Evolutionary conservation across 2,329 filamentous ascomycete species (phyloP), one percentile per base, ranked within the genome.

Genomic region (Nigrograna mackinnonii): DNA sequence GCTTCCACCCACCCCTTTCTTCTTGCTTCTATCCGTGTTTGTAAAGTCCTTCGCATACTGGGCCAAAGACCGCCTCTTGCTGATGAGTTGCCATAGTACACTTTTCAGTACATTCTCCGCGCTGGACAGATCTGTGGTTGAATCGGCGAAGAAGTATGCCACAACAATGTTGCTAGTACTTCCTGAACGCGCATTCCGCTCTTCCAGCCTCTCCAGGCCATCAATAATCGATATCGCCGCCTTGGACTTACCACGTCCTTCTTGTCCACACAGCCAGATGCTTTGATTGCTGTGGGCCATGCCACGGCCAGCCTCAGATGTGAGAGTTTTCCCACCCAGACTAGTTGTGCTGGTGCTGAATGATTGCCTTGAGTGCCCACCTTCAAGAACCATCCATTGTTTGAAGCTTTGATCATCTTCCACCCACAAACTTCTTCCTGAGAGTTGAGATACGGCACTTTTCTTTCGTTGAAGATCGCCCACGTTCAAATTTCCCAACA

Each of bases 231-330:
- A 9, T 11, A 34, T 11, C 9, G 31, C 16, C 7, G 31, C 31
- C 31, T 17, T 17, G 7, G 31, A 11, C 31, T 34, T 34, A 11
- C 31, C 31, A 11, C 31, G 31, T 11, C 31, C 31, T 17, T 34
- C 31, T 34, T 9, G 9, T 7, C 31, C 31, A 17, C 31, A 11
- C 7, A 34, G 11, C 31, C 31, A 34, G 9, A 34, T 9, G 16
- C 31, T 11, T 7, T 34, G 9, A 7, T 17, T 49, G 44, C 24
- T n/a, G n/a, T n/a, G n/a, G n/a, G n/a, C n/a, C n/a, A n/a, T n/a
- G n/a, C n/a, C n/a, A n/a, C n/a, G n/a, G n/a, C n/a, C n/a, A n/a
- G n/a, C n/a, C n/a, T n/a, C n/a, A n/a, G n/a, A n/a, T n/a, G n/a
- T n/a, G n/a, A n/a, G n/a, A n/a, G n/a, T n/a, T n/a, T n/a, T n/a